phyloP scores from a whole-genome alignment of 1,284 basidiomycete genomes.

The Tausonia pullulans region DNA sequence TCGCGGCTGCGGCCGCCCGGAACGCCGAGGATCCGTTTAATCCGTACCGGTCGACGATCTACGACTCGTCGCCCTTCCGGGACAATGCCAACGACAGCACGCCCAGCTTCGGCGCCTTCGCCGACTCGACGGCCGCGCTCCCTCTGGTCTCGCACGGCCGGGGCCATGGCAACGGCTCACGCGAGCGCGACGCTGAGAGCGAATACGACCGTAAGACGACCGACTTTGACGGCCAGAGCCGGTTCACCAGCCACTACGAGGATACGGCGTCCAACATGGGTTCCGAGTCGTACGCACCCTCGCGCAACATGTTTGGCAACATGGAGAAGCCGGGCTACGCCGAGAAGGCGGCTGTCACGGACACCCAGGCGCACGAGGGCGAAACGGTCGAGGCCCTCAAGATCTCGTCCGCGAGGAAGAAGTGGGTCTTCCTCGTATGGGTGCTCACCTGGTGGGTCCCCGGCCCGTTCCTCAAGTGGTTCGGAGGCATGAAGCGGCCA shows the following conservation, averaged over 20 bases:
- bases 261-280: slow-evolving; percentile 68
- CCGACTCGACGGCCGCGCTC: slow-evolving; percentile 39
- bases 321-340: slow-evolving; percentile 42
- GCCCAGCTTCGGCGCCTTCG: slow-evolving; percentile 23
- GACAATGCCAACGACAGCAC: slow-evolving; percentile 36
- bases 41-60: slow-evolving; percentile 55
- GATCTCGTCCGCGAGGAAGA: slow-evolving; percentile 62
- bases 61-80: slow-evolving; percentile 34
- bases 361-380: slow-evolving; percentile 70
- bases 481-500: slow-evolving; percentile 83
- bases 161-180: slow-evolving; percentile 50
- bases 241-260: slow-evolving; percentile 60
- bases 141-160: slow-evolving; percentile 64
- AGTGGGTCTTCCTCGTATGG: slow-evolving; percentile 84
- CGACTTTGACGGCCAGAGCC: slow-evolving; percentile 61
- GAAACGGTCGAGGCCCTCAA: slow-evolving; percentile 80
- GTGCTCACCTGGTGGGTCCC: slow-evolving; percentile 89
- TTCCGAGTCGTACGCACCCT: slow-evolving; percentile 83
- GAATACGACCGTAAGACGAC: slow-evolving; percentile 64
- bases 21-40: slow-evolving; percentile 46
- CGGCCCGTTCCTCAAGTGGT: slow-evolving; percentile 51
- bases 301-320: slow-evolving; percentile 85
- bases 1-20: not conserved
- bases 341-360: slow-evolving; percentile 43
- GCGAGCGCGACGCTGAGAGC: slow-evolving; percentile 38